Evolutionary conservation across 179 eudicot species (phyloP).

Genomic region (Gypsophila paniculata): DNA sequence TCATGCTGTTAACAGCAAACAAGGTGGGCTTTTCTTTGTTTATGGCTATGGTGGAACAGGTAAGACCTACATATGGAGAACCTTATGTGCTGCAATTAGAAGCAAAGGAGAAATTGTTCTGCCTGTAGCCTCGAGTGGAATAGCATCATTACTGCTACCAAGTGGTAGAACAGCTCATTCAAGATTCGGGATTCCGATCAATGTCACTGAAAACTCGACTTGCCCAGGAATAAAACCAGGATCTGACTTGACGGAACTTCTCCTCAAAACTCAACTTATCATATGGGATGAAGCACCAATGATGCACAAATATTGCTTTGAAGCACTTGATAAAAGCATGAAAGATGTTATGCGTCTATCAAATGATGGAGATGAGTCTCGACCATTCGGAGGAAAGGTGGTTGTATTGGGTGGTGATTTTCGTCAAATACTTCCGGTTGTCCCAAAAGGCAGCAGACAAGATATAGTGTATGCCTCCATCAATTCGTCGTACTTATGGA

Average conservation of each 20-base stretch:
- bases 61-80: neutral
- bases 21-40: neutral
- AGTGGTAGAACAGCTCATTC: neutral
- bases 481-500: neutral
- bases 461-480: neutral
- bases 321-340: neutral
- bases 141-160: neutral
- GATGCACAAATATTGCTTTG: neutral
- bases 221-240: neutral
- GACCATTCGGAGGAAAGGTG: neutral
- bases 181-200: neutral
- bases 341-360: neutral
- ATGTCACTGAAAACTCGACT: neutral
- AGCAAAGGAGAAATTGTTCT: neutral
- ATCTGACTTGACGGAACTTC: neutral
- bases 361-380: neutral
- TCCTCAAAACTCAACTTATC: neutral
- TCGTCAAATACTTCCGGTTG: neutral
- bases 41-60: neutral
- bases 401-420: neutral
- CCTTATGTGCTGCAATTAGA: neutral
- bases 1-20: neutral
- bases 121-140: neutral
- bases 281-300: constrained; percentile 11
- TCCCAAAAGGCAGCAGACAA: neutral